These are phyloP conservation scores for Ceratocystis huliohia DNA, from an alignment of 2,329 filamentous ascomycete species.

Conservation along the genomic window DNA sequence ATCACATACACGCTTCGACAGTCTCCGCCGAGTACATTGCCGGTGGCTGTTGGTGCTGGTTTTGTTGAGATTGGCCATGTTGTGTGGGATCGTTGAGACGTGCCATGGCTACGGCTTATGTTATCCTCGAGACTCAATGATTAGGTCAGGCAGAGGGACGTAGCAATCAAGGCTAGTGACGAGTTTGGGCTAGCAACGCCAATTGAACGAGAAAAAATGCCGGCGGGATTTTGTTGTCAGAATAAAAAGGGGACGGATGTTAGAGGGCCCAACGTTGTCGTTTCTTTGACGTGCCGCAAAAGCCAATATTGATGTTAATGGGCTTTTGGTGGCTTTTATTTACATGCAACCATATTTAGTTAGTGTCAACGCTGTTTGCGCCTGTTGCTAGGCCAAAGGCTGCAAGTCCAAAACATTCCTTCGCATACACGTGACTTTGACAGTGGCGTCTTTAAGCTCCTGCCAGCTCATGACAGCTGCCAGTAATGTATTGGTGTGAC, in stretches of 20 bases:
- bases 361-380: constrained; percentile 4
- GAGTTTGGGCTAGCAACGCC: not conserved
- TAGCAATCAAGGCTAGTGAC: not conserved
- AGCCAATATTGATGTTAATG: not conserved
- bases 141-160: not conserved
- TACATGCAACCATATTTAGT: not conserved
- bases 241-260: not conserved
- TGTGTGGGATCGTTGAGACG: constrained; percentile 63
- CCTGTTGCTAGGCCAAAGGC: constrained; percentile 4
- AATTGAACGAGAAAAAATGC: not conserved
- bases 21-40: constrained; percentile 36
- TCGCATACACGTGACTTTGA: not conserved
- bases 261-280: not conserved
- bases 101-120: constrained; percentile 49
- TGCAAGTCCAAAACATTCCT: constrained; percentile 3
- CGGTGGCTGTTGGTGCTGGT: constrained; percentile 5
- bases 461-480: not conserved
- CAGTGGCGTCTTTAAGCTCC: not conserved
- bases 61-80: constrained; percentile 29
- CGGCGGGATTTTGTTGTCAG: not conserved
- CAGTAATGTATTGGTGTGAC: not conserved
- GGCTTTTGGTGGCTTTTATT: constrained; percentile 10
- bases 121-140: not conserved
- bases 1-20: constrained; percentile 54
- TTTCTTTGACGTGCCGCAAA: not conserved